Evolutionary conservation across 139 green algal genomes (phyloP), one percentile per base, ranked within the genome.

Genomic region (Astrephomene gubernaculifera): DNA sequence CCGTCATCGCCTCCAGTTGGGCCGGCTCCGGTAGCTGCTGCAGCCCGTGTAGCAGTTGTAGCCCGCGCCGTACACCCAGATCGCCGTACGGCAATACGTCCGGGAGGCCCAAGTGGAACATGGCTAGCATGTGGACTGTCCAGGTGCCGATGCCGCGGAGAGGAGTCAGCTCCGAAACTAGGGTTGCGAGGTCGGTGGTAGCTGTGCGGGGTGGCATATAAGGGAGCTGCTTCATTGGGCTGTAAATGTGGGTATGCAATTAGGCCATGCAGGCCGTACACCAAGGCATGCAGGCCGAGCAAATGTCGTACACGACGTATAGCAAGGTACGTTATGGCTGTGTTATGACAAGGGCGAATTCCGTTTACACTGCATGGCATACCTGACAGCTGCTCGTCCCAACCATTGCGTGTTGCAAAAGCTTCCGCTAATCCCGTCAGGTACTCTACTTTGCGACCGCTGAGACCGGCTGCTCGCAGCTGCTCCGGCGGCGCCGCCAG

Each of bases 41-140:
- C 43, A 84, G 61, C 2, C 63, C 61, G 78, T 84, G 63, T 43
- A 84, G 61, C 43, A 74, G 61, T 63, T 64, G 43, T 41, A 84
- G 78, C 21, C 78, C 93, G 25, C 91, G 89, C 1, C 91, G 68
- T 14, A 96, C 91, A 2, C 88, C 93, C 61, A 96, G 79, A 82
- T 96, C 93, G 0, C 93, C 88, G 5, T 88, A 63, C 2, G 93
- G 93, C 64, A 96, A 83, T n/a, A 94, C 78, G 64, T 96, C 91
- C 0, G 91, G 81, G 71, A 86, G 82, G 24, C 92, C 92, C 31
- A 91, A 67, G 36, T 90, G 81, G 83, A 95, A 95, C 81, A 95
- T 94, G 36, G 75, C 68, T 49, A 91, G 83, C 82, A 87, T 87
- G 82, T 87, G 63, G 17, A 87, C 41, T 29, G 68, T 81, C 85